A percentile compares a stretch with the other conserved stretches of the same genome.
Conservation (phyloP, 2,329 filamentous ascomycete species). For the Cladophialophora psammophila region DNA sequence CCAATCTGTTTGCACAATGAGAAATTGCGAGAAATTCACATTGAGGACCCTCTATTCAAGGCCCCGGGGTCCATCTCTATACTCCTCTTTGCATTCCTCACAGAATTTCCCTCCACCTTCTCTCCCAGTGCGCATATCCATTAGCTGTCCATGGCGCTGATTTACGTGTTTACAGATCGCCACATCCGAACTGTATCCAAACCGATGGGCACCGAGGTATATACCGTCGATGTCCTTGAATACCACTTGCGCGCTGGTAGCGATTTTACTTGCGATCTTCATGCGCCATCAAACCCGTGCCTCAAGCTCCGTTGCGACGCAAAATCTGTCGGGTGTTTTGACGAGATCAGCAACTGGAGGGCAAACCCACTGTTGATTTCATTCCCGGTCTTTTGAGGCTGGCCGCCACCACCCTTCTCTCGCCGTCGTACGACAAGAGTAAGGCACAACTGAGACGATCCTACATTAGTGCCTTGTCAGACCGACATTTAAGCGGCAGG, state of each 20-base stretch:
- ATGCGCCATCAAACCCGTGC: constrained; percentile 20
- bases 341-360: no score
- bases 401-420: no score
- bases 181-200: constrained; percentile 37
- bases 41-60: no score
- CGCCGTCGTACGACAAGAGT: no score
- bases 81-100: background rate
- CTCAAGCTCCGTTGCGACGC: no score
- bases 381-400: no score
- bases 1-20: background rate
- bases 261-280: constrained; percentile 37
- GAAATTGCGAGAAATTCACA: background rate
- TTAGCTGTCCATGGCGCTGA: constrained; percentile 46
- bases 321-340: no score
- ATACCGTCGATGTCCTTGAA: constrained; percentile 34
- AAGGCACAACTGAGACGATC: no score
- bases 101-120: background rate
- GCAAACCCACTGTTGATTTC: no score
- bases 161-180: constrained; percentile 58
- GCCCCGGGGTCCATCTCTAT: no score
- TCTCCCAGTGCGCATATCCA: background rate
- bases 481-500: no score
- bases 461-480: no score
- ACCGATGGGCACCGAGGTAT: constrained; percentile 33
- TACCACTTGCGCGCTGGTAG: constrained; percentile 29